Evolutionary conservation across 192 early-diverging fungal genomes (phyloP).

Genomic region (Blastocladiella britannica): DNA sequence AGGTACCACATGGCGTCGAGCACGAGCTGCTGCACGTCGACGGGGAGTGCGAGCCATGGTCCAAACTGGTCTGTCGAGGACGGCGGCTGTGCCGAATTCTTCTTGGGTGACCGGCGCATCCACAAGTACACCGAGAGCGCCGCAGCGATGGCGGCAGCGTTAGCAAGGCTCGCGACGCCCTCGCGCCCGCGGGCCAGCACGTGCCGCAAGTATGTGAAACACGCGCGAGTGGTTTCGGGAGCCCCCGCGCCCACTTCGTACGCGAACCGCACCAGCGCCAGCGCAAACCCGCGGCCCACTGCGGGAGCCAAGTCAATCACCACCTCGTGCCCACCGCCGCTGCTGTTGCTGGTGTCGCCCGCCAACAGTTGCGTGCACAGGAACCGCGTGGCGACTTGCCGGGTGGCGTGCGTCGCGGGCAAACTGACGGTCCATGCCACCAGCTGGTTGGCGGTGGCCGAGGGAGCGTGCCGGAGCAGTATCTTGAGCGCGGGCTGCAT

Average conservation of each 20-base stretch:
- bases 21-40: background rate
- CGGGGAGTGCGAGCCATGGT: background rate
- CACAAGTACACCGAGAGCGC: background rate
- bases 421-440: background rate
- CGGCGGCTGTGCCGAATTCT: background rate
- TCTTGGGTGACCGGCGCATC: background rate
- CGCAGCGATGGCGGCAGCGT: background rate
- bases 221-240: background rate
- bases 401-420: background rate
- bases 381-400: background rate
- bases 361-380: background rate
- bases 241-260: background rate
- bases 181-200: no score
- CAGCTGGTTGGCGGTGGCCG: background rate
- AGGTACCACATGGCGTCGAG: background rate
- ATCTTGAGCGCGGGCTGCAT: background rate
- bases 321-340: background rate
- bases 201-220: background rate
- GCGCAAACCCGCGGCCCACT: background rate
- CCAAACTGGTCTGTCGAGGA: background rate
- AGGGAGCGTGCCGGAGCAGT: background rate
- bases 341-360: background rate
- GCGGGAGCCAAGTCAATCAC: no score
- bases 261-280: background rate
- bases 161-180: background rate